A percentile compares a stretch with the other conserved stretches of the same genome.
phyloP scores from a whole-genome alignment of 129 eudicot genomes.

The Lonicera japonica region DNA sequence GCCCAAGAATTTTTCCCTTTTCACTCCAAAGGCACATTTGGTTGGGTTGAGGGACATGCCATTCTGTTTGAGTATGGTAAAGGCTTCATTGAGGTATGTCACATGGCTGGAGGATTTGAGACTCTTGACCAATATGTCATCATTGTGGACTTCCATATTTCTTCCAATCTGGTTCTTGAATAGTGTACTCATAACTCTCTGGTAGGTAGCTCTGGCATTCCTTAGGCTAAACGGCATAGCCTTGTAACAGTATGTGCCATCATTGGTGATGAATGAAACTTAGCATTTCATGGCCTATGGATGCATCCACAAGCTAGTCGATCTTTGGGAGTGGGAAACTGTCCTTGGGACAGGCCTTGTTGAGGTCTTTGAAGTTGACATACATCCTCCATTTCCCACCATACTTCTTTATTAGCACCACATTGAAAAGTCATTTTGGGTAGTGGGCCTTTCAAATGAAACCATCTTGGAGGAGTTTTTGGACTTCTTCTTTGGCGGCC shows the following conservation, averaged over 20 bases:
- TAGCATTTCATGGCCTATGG: background rate
- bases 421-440: background rate
- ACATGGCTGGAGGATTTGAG: too few species aligned
- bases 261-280: background rate
- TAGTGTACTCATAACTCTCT: too few species aligned
- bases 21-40: too few species aligned
- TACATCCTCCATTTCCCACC: background rate
- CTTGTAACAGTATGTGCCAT: background rate
- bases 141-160: too few species aligned
- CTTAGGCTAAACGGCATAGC: background rate
- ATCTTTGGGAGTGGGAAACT: background rate
- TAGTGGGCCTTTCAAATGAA: background rate
- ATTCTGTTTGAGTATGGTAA: too few species aligned
- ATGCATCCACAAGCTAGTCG: background rate
- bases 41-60: too few species aligned
- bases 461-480: background rate
- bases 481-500: background rate
- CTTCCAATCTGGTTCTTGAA: too few species aligned
- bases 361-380: background rate
- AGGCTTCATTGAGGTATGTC: too few species aligned
- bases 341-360: background rate
- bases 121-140: too few species aligned
- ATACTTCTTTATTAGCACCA: background rate
- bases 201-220: background rate
- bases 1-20: too few species aligned